phyloP scores from a whole-genome alignment of 192 early-diverging fungal genomes.

The Umbelopsis ramanniana region DNA sequence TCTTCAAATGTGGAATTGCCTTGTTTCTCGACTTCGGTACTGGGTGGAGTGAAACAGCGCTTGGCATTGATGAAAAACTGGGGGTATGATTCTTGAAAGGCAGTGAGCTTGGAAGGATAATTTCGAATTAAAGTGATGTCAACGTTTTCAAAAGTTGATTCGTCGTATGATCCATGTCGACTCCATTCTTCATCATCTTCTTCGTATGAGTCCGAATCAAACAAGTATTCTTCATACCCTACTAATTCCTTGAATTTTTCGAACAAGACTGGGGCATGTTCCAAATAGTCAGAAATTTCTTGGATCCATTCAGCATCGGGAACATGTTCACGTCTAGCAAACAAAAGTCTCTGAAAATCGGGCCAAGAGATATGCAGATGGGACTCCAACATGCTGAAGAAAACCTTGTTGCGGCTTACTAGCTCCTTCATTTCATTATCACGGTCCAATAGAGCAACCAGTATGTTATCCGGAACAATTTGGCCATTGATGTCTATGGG shows the following conservation, averaged over 20 bases:
- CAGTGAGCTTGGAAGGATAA: slow-evolving; percentile 27
- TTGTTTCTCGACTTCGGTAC: background rate
- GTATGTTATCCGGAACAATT: slow-evolving; percentile 35
- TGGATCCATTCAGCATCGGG: slow-evolving; percentile 42
- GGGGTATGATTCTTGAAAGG: slow-evolving; percentile 28
- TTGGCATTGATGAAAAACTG: slow-evolving; percentile 48
- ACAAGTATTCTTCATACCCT: slow-evolving; percentile 38
- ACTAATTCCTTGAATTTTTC: slow-evolving; percentile 46
- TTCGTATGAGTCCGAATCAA: slow-evolving; percentile 17
- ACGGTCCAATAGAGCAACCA: slow-evolving; percentile 42
- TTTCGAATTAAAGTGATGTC: slow-evolving; percentile 37
- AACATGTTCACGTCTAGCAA: slow-evolving; percentile 28
- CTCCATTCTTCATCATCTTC: slow-evolving; percentile 19
- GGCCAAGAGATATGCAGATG: slow-evolving; percentile 35
- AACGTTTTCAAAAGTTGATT: slow-evolving; percentile 19
- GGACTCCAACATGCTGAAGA: slow-evolving; percentile 30
- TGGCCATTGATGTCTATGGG: slow-evolving; percentile 37
- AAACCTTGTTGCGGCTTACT: slow-evolving; percentile 34
- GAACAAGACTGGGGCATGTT: slow-evolving; percentile 28
- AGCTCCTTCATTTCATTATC: slow-evolving; percentile 42
- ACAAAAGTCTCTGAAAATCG: slow-evolving; percentile 35
- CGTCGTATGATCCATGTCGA: slow-evolving; percentile 12
- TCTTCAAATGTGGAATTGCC: slow-evolving; percentile 19
- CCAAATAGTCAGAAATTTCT: slow-evolving; percentile 9
- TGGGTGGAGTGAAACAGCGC: background rate